Conservation (phyloP, 2,329 filamentous ascomycete genomes). For the Verticillium nonalfalfae region DNA sequence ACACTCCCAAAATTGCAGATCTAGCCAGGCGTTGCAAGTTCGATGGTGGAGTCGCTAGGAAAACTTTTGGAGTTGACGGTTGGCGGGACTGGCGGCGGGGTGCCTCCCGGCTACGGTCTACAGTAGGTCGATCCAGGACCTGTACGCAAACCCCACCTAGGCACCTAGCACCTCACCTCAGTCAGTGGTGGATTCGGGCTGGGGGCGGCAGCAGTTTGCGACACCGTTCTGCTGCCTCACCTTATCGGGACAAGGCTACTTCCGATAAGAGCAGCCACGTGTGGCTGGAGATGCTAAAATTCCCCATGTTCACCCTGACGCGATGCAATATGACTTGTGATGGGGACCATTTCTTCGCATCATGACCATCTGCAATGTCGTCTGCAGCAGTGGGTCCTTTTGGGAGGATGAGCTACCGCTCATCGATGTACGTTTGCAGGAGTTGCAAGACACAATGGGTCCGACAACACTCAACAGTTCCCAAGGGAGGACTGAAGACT, state of each 20-base stretch:
- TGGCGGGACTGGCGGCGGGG: slow-evolving; percentile 1
- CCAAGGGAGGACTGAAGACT: slow-evolving; percentile 7
- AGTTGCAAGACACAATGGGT: neutral
- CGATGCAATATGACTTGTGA: neutral
- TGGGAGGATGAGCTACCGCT: slow-evolving; percentile 1
- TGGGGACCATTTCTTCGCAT: neutral
- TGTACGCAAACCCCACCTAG: no score
- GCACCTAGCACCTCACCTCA: neutral
- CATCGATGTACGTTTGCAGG: neutral
- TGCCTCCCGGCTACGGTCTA: neutral
- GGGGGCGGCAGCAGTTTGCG: neutral
- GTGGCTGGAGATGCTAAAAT: slow-evolving; percentile 7
- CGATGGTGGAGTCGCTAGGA: slow-evolving; percentile 1
- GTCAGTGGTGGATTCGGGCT: neutral
- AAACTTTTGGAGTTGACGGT: slow-evolving; percentile 1
- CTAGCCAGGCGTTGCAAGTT: neutral
- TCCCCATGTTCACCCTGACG: slow-evolving; percentile 4
- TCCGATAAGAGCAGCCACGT: neutral
- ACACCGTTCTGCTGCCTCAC: slow-evolving; percentile 5
- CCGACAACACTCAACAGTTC: slow-evolving; percentile 7
- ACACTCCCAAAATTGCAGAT: neutral
- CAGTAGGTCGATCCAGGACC: neutral
- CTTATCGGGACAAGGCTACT: slow-evolving; percentile 1
- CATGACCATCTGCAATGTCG: slow-evolving; percentile 3
- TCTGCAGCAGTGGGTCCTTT: slow-evolving; percentile 4